Evolutionary conservation across 148 eudicot species (phyloP).

Genomic region (Rhododendron vialii): DNA sequence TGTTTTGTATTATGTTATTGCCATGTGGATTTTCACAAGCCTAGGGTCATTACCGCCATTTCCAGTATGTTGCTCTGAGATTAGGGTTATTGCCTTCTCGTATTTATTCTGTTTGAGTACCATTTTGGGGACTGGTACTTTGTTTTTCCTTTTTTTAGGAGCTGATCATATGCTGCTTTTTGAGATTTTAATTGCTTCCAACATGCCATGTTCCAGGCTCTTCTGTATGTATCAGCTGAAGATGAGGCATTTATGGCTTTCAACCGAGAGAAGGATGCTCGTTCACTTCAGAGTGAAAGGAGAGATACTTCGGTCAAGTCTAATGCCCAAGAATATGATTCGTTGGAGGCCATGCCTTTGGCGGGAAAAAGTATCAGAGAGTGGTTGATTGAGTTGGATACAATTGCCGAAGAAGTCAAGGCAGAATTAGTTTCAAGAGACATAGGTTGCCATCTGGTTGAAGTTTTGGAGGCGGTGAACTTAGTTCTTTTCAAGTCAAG

Average conservation of each 20-base stretch:
- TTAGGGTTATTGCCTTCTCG: background rate
- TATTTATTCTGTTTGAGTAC: background rate
- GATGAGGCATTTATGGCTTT: slow-evolving; percentile 77
- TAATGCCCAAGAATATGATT: slow-evolving; percentile 38
- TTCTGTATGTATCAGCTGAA: slow-evolving; percentile 78
- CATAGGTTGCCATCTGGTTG: slow-evolving; percentile 80
- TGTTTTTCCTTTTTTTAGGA: background rate
- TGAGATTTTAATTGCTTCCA: slow-evolving; percentile 4
- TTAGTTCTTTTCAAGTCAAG: slow-evolving; percentile 68
- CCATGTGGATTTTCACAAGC: background rate
- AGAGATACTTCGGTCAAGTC: slow-evolving; percentile 26
- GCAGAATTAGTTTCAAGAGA: slow-evolving; percentile 80
- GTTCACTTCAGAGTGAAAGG: slow-evolving; percentile 50
- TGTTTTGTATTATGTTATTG: background rate
- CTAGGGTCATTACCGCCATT: background rate
- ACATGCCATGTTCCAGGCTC: slow-evolving; percentile 45
- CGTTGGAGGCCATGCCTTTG: slow-evolving; percentile 56
- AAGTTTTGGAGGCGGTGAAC: slow-evolving; percentile 90
- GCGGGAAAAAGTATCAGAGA: slow-evolving; percentile 63
- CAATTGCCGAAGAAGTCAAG: slow-evolving; percentile 73
- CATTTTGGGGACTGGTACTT: background rate
- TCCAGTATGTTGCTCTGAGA: background rate
- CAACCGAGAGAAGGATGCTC: slow-evolving; percentile 65
- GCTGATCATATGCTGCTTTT: background rate
- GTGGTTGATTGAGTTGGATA: slow-evolving; percentile 77